phyloP scores from a whole-genome alignment of 352 stramenopile species.

The Phytophthora ohioensis region DNA sequence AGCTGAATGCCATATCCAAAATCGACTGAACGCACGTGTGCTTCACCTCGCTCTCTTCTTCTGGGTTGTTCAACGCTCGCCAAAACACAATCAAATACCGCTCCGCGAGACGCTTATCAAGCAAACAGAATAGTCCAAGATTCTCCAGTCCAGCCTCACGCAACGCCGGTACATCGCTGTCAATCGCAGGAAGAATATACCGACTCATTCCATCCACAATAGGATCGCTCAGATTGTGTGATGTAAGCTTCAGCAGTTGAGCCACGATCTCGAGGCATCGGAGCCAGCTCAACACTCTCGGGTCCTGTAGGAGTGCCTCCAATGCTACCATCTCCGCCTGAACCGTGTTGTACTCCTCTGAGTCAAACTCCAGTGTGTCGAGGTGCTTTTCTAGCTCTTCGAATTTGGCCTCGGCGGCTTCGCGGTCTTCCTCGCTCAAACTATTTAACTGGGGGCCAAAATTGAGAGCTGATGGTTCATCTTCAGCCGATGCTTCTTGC shows the following conservation, averaged over 20 bases:
- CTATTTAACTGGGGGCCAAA: constrained; percentile 40
- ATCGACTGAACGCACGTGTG: constrained; percentile 80
- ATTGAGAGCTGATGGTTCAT: constrained; percentile 31
- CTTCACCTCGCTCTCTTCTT: constrained; percentile 83
- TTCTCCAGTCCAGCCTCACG: constrained; percentile 80
- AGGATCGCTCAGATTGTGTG: constrained; percentile 70
- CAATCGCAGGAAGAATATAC: constrained; percentile 82
- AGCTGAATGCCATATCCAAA: constrained; percentile 76
- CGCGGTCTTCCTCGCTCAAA: constrained; percentile 63
- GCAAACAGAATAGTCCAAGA: constrained; percentile 72
- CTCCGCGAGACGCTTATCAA: constrained; percentile 76
- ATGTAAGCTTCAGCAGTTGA: constrained; percentile 78
- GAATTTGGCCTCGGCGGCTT: constrained; percentile 61
- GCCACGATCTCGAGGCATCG: constrained; percentile 80
- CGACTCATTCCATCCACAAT: constrained; percentile 71
- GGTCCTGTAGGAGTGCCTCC: constrained; percentile 76
- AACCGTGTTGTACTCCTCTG: constrained; percentile 64
- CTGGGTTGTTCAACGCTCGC: constrained; percentile 77
- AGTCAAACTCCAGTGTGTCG: constrained; percentile 65
- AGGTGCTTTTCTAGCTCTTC: constrained; percentile 71
- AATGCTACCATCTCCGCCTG: constrained; percentile 74
- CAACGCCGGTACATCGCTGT: constrained; percentile 78
- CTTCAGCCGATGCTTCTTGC: constrained; percentile 40
- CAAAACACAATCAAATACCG: constrained; percentile 82
- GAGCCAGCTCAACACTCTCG: constrained; percentile 71